A percentile compares a stretch with the other conserved stretches of the same genome.
These are phyloP conservation scores for Tylopilus sp. DNA, from an alignment of 768 basidiomycete genomes.

Conservation along the genomic window DNA sequence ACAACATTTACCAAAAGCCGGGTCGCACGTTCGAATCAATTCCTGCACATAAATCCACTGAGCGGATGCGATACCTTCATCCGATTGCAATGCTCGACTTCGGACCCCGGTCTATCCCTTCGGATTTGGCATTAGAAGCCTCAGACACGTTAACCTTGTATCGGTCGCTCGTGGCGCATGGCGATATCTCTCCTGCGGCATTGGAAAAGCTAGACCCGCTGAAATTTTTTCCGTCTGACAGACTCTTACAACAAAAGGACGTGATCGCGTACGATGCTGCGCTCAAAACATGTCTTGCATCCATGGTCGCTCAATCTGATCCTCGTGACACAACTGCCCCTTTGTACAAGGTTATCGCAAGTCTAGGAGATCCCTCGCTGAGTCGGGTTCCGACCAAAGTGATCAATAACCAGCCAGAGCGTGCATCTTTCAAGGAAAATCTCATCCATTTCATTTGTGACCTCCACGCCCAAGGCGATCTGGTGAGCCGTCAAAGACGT, in stretches of 20 bases:
- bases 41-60: conserved; percentile 33
- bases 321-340: conserved; percentile 32
- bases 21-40: conserved; percentile 35
- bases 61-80: conserved; percentile 54
- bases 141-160: conserved; percentile 54
- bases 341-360: conserved; percentile 37
- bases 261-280: conserved; percentile 54
- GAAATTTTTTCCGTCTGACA: conserved; percentile 40
- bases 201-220: conserved; percentile 38
- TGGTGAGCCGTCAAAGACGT: conserved; percentile 40
- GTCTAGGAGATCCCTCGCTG: conserved; percentile 40
- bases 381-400: conserved; percentile 13
- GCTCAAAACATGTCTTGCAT: conserved; percentile 44
- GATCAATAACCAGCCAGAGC: conserved; percentile 34
- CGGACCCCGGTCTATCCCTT: conserved; percentile 47
- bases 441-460: conserved; percentile 55
- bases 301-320: conserved; percentile 37
- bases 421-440: conserved; percentile 36
- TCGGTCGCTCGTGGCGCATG: conserved; percentile 35
- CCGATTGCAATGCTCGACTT: conserved; percentile 60
- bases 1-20: conserved; percentile 33
- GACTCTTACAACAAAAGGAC: conserved; percentile 55
- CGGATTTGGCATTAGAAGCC: conserved; percentile 63
- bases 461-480: conserved; percentile 48
- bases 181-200: conserved; percentile 21